Base-by-base conservation (phyloP, 495 filamentous ascomycete genomes). In the Tirmania nivea region DNA sequence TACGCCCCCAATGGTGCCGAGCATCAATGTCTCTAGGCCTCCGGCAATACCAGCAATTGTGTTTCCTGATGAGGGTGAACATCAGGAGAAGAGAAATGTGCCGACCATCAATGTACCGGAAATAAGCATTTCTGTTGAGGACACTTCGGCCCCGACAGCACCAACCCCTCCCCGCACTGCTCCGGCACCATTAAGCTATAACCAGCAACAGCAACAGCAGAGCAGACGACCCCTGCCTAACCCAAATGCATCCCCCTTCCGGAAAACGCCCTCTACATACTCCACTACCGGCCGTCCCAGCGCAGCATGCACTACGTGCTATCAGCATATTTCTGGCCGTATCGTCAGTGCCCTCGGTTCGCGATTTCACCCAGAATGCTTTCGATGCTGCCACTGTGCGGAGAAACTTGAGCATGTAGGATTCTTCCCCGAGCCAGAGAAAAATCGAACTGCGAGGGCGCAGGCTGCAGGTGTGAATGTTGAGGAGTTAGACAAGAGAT, bases 291-390 rank as follows among this genome's bases (percentile, higher is more conserved):
- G 39, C 39, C 39, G 39, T 45, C 78, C 81, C 8, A 82, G 81
- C 1, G 85, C 84, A 5, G 76, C 77, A 37, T 99, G 90, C 64
- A 80, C 86, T 48, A 78, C 86, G 59, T 99, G 90, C 65, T 73
- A 78, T 14, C 69, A 80, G 34, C 77, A 83, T 1, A 96, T 96
- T 61, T 76, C 89, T 49, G 90, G 90, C 11, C 85, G 87, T 53
- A 84, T 94, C 58, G 81, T 99, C 19, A 86, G 80, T 16, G 80
- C 93, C 11, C 80, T 80, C 5, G 76, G 75, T 1, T 66, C 67
- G 37, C 82, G 88, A 31, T 96, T 95, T 67, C 90, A 99, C 61
- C 86, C 92, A 0, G 78, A 83, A 55, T 99, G 90, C 67, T 95
- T 99, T 68, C 71, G 75, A 17, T 99, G 90, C 68, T 82, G 83